These are phyloP conservation scores for Xylaria sp. DNA, from an alignment of 2,329 filamentous ascomycete species.

Conservation along the genomic window DNA sequence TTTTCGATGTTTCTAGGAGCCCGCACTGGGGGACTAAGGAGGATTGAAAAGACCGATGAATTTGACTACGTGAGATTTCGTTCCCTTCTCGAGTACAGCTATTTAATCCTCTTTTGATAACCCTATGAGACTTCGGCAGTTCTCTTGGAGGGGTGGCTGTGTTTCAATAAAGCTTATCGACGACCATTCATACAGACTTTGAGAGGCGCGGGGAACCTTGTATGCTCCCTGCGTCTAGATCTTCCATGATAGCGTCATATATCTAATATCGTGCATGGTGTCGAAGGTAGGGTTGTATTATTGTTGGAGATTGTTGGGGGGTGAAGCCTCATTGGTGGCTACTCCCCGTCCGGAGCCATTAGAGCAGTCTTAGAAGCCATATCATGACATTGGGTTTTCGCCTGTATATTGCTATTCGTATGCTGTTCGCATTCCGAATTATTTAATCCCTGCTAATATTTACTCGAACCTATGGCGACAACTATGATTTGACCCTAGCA, in stretches of 20 bases:
- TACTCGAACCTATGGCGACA: background rate
- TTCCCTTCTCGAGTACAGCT: too few relatives aligned
- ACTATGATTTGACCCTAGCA: background rate
- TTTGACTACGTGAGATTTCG: background rate
- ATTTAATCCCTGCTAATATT: background rate
- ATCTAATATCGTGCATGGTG: background rate
- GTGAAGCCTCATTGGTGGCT: constrained; percentile 4
- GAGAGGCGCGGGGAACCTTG: constrained; percentile 24
- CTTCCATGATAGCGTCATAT: background rate
- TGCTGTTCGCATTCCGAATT: background rate
- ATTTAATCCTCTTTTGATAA: background rate
- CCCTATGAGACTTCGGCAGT: constrained; percentile 14
- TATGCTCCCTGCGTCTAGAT: background rate
- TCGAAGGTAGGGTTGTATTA: background rate
- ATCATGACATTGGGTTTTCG: background rate
- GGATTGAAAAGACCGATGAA: background rate
- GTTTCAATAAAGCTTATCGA: constrained; percentile 12
- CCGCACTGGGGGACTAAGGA: background rate
- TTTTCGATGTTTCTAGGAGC: background rate
- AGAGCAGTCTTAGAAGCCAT: background rate
- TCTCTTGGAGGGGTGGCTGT: constrained; percentile 6
- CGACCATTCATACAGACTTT: background rate
- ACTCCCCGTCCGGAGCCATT: background rate
- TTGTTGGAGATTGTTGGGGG: background rate
- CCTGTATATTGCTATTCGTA: background rate